phyloP scores from a whole-genome alignment of 129 eudicot species.

The Silybum marianum region DNA sequence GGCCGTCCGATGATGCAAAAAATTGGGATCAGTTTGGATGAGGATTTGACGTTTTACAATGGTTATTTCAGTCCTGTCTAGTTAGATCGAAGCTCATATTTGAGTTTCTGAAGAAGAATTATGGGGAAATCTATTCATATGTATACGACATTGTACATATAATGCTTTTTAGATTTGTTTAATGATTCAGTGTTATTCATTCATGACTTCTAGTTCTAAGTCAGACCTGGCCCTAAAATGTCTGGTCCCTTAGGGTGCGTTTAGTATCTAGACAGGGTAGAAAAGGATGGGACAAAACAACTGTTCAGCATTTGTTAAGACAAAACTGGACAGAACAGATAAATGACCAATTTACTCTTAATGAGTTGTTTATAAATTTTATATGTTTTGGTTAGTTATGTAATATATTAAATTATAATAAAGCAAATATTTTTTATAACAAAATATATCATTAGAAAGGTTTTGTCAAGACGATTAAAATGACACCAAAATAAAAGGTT shows the following conservation, averaged over 20 bases:
- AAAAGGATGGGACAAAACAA: too few relatives aligned
- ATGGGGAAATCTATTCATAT: slow-evolving; percentile 29
- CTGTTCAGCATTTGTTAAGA: too few relatives aligned
- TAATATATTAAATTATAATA: too few relatives aligned
- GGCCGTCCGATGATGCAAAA: slow-evolving; percentile 87
- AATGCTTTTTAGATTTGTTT: slow-evolving; percentile 19
- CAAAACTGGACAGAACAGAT: too few relatives aligned
- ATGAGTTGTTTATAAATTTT: too few relatives aligned
- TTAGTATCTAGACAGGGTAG: too few relatives aligned
- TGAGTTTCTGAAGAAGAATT: slow-evolving; percentile 14
- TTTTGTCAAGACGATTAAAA: too few relatives aligned
- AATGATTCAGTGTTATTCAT: neutral
- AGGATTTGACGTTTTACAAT: slow-evolving; percentile 16
- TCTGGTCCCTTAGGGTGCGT: neutral
- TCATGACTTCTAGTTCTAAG: neutral
- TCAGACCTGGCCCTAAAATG: neutral
- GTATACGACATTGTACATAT: slow-evolving; percentile 41
- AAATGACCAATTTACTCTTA: too few relatives aligned
- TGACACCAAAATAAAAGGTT: too few relatives aligned
- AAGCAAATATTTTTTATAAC: too few relatives aligned
- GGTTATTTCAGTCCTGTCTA: slow-evolving; percentile 30
- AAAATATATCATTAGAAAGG: too few relatives aligned
- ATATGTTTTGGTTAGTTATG: too few relatives aligned
- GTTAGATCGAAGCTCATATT: slow-evolving; percentile 18
- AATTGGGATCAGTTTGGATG: slow-evolving; percentile 54